Evolutionary conservation across 805 yeast species (phyloP), one percentile per base, ranked within the genome.

Genomic region (Candida chauliodis): DNA sequence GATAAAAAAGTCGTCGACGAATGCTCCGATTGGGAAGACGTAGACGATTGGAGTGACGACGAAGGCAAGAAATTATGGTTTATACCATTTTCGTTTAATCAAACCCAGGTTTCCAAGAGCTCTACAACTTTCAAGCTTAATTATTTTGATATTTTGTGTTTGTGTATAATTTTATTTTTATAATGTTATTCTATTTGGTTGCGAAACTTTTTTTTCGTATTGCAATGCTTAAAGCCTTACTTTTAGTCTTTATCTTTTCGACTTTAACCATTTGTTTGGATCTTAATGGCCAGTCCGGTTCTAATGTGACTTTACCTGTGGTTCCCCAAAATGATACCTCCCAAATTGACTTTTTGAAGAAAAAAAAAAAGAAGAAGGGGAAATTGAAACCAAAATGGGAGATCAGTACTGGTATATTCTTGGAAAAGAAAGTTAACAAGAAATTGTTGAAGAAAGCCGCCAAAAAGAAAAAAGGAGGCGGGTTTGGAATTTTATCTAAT

Each of bases 361-460:
- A n/a, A n/a, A 22, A 20, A 17, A 36, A 36, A n/a, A 36, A 30
- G 13, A 37, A 37, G 24, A 37, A 30, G 25, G 26, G 29, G 3
- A 36, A 30, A 21, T 26, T 37, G 20, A 37, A 30, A 22, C 44
- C 44, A 16, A 34, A 29, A 17, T 41, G 44, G 44, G 41, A 47
- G 18, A 16, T 49, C 24, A 46, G 50, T 34, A 49, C 53, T 9
- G 57, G 57, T 6, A 26, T 52, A 19, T 48, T 45, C 27, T 43
- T 51, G 16, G 49, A 51, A 28, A 44, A 44, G 26, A 40, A 41
- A 18, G 30, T 34, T 7, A 40, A 43, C 17, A 35, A 35, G 14
- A 35, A 35, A 22, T 26, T 35, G 10, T 33, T 36, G 32, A 38
- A 34, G 19, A 43, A 41, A 19, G 40, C 43, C 23, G 34, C 37